Conservation (phyloP, 192 early-diverging fungal genomes). For the Kickxella alabastrina region DNA sequence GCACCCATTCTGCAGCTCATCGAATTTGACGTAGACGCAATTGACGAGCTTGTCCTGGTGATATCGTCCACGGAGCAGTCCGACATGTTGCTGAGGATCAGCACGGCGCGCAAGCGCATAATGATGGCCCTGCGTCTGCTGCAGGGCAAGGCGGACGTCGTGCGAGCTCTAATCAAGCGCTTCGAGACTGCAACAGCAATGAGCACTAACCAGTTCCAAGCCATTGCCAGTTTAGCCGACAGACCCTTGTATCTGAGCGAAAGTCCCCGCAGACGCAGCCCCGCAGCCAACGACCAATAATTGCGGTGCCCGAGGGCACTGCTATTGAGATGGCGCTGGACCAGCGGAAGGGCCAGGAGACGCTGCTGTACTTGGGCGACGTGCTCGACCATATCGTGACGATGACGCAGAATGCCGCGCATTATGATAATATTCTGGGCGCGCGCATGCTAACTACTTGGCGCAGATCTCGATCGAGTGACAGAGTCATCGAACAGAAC, state of each 20-base stretch:
- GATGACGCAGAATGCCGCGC: constrained; percentile 73
- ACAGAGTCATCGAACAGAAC: constrained; percentile 74
- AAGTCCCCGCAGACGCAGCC: constrained; percentile 16
- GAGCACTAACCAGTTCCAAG: constrained; percentile 36
- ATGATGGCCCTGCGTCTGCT: constrained; percentile 67
- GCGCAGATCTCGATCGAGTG: constrained; percentile 74
- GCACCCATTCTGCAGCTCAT: constrained; percentile 80
- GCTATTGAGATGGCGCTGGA: constrained; percentile 34
- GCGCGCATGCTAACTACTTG: constrained; percentile 73
- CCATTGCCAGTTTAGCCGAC: constrained; percentile 9
- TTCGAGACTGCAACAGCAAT: constrained; percentile 50
- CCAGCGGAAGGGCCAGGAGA: constrained; percentile 57
- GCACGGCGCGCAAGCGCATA: constrained; percentile 66
- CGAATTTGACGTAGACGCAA: constrained; percentile 92
- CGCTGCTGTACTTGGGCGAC: constrained; percentile 71
- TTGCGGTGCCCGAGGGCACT: background rate
- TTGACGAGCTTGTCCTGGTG: constrained; percentile 92
- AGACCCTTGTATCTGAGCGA: constrained; percentile 9
- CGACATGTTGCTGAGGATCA: constrained; percentile 74
- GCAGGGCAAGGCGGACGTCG: constrained; percentile 69
- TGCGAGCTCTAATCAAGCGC: constrained; percentile 71
- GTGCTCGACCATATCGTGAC: constrained; percentile 78
- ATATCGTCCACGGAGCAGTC: constrained; percentile 85
- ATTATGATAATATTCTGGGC: constrained; percentile 68
- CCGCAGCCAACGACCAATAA: background rate